Evolutionary conservation across 805 yeast genomes (phyloP), one percentile per base, ranked within the genome.

Genomic region (Schwanniomyces yamadae): DNA sequence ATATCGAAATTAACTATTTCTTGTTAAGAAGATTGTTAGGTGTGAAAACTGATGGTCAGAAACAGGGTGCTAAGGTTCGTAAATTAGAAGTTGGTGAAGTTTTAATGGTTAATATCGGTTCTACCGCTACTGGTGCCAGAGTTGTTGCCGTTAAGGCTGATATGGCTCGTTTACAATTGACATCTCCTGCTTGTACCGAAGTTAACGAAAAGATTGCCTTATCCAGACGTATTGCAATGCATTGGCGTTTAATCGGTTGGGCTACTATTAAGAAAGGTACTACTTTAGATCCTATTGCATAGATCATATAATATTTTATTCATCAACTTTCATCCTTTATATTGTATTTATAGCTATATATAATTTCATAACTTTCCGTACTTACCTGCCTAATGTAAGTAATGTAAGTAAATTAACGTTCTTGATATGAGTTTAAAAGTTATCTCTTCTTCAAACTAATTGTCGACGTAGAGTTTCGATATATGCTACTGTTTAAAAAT

Each of bases 241-340:
- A 93, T 68, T 93, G 97, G 96, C 93, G 99, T 78, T 77, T 93
- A 63, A 93, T 93, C 71, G 99, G 99, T 55, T 93, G 99, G 99
- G 99, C 99, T 53, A 89, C 96, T 34, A 91, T 90, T 63, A 85
- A 85, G 70, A 88, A 86, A 69, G 96, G 96, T 69, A 83, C 90
- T 42, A 82, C 90, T 39, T 76, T 85, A 61, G 95, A 85, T 58
- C 93, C 93, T 51, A 69, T 80, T 52, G 74, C 74, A 52, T 74
- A 59, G 40, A 30, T 32, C 37, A 28, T 28, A 32, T 31, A 27
- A 34, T 31, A 27, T 24, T 30, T 32, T 23, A 28, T 18, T 28
- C 23, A n/a, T 28, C 31, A 23, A 28, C 31, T 28, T 28, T 28
- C 12, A 28, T 19, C 31, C 19, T 15, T 28, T 28, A 28, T 28